Conservation (phyloP, 148 eudicot species). For the Nepenthes gracilis region DNA sequence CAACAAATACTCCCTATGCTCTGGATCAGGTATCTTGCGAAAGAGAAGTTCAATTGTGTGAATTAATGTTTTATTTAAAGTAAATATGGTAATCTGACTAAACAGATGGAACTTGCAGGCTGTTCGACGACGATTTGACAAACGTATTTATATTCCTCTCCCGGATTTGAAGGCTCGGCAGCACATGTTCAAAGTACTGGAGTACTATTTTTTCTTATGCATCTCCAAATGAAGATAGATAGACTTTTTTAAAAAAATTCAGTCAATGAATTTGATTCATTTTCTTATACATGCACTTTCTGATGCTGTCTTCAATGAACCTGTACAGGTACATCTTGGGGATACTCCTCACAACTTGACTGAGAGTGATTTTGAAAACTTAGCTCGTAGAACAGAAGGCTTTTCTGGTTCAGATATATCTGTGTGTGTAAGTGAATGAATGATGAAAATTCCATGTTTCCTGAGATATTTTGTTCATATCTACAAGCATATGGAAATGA, state of each 20-base stretch:
- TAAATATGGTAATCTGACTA: constrained; percentile 2
- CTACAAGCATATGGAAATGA: neutral
- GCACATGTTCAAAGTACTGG: constrained; percentile 84
- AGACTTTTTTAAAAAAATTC: neutral
- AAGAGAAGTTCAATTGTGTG: neutral
- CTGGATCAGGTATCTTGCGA: constrained; percentile 63
- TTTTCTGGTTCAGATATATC: constrained; percentile 95
- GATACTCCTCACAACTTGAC: constrained; percentile 86
- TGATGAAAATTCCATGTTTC: neutral
- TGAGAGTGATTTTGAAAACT: constrained; percentile 74
- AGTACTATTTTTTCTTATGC: constrained; percentile 1
- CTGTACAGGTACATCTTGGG: constrained; percentile 81
- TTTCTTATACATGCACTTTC: neutral
- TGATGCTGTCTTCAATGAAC: neutral
- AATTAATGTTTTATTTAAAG: neutral
- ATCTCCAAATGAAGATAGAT: neutral
- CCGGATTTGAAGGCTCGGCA: constrained; percentile 95
- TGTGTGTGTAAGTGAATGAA: constrained; percentile 74
- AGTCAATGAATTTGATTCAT: neutral
- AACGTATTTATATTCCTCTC: constrained; percentile 96
- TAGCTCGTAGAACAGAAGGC: constrained; percentile 77
- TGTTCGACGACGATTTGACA: constrained; percentile 88
- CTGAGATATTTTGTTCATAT: neutral
- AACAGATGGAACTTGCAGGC: constrained; percentile 41
- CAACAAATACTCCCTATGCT: constrained; percentile 98